phyloP scores from a whole-genome alignment of 306 rosid species.

The Pyrus bretschneideri region DNA sequence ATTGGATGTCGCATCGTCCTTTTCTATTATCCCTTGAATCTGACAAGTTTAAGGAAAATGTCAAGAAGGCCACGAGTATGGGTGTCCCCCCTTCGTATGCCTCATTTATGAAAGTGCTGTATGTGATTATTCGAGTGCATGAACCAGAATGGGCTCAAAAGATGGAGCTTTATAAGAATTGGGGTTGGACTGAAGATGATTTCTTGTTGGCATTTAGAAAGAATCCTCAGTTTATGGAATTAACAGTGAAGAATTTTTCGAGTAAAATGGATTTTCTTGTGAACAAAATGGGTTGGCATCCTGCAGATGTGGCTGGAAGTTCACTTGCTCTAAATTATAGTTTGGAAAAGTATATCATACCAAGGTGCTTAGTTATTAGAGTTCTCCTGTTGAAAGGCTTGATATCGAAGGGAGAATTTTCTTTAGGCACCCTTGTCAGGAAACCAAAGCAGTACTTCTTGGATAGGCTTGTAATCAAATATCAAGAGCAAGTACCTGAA shows the following conservation, averaged over 20 bases:
- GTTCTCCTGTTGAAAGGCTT: not conserved
- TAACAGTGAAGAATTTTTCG: not conserved
- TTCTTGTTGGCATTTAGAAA: conserved; percentile 20
- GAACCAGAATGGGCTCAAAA: conserved; percentile 11
- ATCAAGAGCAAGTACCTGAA: no score
- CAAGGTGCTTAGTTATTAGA: conserved; percentile 35
- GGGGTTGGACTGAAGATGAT: conserved; percentile 30
- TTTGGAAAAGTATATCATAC: conserved; percentile 33
- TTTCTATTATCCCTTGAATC: not conserved
- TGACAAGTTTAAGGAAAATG: conserved; percentile 1
- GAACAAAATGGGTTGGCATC: no score
- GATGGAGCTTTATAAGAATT: conserved; percentile 11
- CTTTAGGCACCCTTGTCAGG: no score
- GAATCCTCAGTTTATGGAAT: conserved; percentile 16
- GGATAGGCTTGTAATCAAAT: no score
- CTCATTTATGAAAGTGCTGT: conserved; percentile 15
- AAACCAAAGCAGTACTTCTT: no score
- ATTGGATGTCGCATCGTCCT: no score
- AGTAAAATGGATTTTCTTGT: no score
- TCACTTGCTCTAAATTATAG: conserved; percentile 8
- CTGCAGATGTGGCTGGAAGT: conserved; percentile 1
- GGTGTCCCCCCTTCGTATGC: conserved; percentile 16
- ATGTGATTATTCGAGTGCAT: not conserved
- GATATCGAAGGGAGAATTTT: no score
- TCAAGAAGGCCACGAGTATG: conserved; percentile 8